Evolutionary conservation across 805 yeast species (phyloP).

Genomic region (Candida easanensis): DNA sequence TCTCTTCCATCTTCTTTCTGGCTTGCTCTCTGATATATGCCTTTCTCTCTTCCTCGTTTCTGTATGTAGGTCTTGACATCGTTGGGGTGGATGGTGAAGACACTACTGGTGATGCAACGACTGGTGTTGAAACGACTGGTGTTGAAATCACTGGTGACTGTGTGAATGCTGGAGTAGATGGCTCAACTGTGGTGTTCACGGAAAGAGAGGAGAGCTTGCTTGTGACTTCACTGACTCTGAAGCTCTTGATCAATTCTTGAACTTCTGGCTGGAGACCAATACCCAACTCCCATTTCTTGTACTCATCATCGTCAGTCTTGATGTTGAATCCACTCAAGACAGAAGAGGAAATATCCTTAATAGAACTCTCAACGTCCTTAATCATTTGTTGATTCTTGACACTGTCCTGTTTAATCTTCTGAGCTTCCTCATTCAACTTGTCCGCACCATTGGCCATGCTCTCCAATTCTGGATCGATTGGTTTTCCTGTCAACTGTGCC

Average conservation of each 20-base stretch:
- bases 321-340: constrained; percentile 30
- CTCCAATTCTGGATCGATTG: constrained; percentile 36
- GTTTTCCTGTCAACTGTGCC: constrained; percentile 89
- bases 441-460: constrained; percentile 35
- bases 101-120: constrained; percentile 7
- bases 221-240: constrained; percentile 19
- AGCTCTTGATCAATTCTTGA: constrained; percentile 23
- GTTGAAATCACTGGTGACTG: constrained; percentile 2
- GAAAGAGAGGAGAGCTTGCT: constrained; percentile 19
- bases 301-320: constrained; percentile 29
- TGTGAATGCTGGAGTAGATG: constrained; percentile 1
- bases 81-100: constrained; percentile 2
- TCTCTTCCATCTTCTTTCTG: constrained; percentile 74
- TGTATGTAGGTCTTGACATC: neutral
- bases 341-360: constrained; percentile 53
- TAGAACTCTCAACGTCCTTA: constrained; percentile 67
- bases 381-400: constrained; percentile 56
- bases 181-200: constrained; percentile 3
- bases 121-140: neutral
- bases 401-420: constrained; percentile 50
- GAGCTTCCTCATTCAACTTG: constrained; percentile 47
- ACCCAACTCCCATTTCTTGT: constrained; percentile 78
- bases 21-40: constrained; percentile 80
- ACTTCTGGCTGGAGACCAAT: constrained; percentile 62
- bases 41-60: constrained; percentile 62